Evolutionary conservation across 352 stramenopile species (phyloP).

Genomic region (Thraustochytrium aureum): DNA sequence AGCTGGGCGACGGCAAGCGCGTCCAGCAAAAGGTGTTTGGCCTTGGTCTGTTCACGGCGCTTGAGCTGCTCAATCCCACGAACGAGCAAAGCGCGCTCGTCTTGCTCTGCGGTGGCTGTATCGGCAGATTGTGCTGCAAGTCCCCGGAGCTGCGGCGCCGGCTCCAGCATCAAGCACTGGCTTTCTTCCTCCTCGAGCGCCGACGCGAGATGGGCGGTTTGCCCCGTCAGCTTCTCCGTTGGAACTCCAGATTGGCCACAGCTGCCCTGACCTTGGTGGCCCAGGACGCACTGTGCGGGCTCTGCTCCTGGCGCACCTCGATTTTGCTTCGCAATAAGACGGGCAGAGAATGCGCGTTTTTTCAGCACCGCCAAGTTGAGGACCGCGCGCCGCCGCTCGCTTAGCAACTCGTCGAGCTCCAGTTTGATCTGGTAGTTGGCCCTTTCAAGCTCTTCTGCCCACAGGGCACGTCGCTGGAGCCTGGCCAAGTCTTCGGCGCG

Average conservation of each 20-base stretch:
- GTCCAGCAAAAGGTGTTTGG: background rate
- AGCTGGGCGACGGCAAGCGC: background rate
- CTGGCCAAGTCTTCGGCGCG: background rate
- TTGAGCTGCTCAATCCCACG: background rate
- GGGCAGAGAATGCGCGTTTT: background rate
- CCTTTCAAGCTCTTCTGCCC: background rate
- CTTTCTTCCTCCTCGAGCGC: background rate
- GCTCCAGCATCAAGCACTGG: background rate
- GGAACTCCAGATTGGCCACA: too few relatives aligned
- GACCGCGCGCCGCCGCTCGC: background rate
- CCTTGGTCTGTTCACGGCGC: background rate
- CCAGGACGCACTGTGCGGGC: background rate
- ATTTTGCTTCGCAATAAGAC: background rate
- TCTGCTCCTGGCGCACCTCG: background rate
- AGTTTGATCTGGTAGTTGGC: background rate
- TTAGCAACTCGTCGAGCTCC: background rate
- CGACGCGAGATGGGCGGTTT: background rate
- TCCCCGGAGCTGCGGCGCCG: background rate
- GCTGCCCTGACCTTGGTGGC: too few relatives aligned
- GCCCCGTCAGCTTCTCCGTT: background rate
- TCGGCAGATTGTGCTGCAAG: too few relatives aligned
- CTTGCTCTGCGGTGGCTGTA: background rate
- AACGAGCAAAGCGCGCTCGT: background rate
- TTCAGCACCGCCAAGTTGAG: background rate
- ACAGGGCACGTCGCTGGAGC: background rate